Conservation (phyloP, 2,329 filamentous ascomycete species). For the Clonostachys byssicola region DNA sequence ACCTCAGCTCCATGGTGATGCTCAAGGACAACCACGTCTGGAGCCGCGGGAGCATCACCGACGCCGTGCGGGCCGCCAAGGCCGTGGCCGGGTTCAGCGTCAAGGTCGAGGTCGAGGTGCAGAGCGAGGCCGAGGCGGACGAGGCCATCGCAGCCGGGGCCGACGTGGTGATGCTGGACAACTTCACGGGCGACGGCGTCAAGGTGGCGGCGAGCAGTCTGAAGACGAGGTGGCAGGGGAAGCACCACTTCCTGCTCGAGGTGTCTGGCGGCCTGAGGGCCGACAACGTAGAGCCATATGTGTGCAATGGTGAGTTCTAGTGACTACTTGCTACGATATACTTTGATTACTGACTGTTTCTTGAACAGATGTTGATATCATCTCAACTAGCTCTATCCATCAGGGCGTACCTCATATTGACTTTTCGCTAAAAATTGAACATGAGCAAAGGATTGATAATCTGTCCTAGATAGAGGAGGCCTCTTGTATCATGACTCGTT, state of each 20-base stretch:
- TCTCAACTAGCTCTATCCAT: conserved; percentile 95
- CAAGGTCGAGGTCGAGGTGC: conserved; percentile 96
- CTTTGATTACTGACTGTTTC: not conserved
- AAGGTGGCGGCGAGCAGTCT: conserved; percentile 69
- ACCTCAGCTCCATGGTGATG: conserved; percentile 95
- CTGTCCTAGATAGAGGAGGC: no score
- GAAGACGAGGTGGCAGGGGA: conserved; percentile 76
- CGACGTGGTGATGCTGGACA: conserved; percentile 96
- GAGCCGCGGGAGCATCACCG: conserved; percentile 80
- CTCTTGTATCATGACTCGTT: no score
- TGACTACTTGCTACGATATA: no score
- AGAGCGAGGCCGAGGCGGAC: conserved; percentile 81
- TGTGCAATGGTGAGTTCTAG: conserved; percentile 60
- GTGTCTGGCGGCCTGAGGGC: conserved; percentile 86
- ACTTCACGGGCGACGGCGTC: conserved; percentile 80
- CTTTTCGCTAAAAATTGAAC: conserved; percentile 85
- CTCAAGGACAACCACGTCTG: conserved; percentile 99
- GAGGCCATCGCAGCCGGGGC: conserved; percentile 88
- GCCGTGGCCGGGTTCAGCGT: conserved; percentile 82
- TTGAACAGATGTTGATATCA: conserved; percentile 76
- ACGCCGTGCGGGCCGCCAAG: conserved; percentile 81
- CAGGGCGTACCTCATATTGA: conserved; percentile 93
- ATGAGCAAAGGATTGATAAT: conserved; percentile 10
- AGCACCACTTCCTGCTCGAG: conserved; percentile 75
- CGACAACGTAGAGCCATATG: conserved; percentile 78